Base-by-base conservation (phyloP, 108 stramenopile species). In the Cylindrotheca fusiformis region DNA sequence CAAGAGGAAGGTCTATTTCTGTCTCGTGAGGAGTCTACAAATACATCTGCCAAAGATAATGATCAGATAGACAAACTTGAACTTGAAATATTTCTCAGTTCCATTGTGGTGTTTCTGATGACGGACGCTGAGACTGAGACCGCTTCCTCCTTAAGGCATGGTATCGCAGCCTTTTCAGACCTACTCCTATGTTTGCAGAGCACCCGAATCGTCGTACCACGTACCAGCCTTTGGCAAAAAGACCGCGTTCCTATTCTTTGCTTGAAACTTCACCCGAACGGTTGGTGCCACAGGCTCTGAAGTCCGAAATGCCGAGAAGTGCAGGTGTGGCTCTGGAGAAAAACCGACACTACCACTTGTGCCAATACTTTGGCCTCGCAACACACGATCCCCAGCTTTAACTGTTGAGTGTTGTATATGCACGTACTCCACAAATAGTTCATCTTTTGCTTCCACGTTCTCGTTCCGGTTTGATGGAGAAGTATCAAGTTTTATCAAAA, bases 401-500 rank as follows among this genome's bases (percentile, higher is more conserved):
- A 95, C 90, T n/a, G 45, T 57, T 24, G 81, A 68, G 21, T 75
- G 70, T 63, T 82, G 76, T 51, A 92, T 88, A 64, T 95, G 94
- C 0, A 95, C 90, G 49, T 88, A 92, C 65, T 95, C 94, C 30
- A 90, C 76, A 67, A 77, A 85, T 0, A 92, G 59, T 54, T 84
- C 78, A 32, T 50, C n/a, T 0, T 41, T 14, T 1, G 47, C 14
- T 0, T 36, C 18, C 14, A 20, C 20, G 6, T 12, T 17, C 20
- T 59, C 49, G 6, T 33, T 30, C 8, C 29, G 28, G 5, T 27
- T 4, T n/a, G n/a, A n/a, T n/a, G n/a, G n/a, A n/a, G n/a, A n/a
- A 46, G 2, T 63, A 52, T 79, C 69, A 23, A 80, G 41, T 33
- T 77, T 66, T 8, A 95, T 61, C 67, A 88, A 53, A 55, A 95